phyloP scores from a whole-genome alignment of 305 asterid genomes.

The Fraxinus paxiana region DNA sequence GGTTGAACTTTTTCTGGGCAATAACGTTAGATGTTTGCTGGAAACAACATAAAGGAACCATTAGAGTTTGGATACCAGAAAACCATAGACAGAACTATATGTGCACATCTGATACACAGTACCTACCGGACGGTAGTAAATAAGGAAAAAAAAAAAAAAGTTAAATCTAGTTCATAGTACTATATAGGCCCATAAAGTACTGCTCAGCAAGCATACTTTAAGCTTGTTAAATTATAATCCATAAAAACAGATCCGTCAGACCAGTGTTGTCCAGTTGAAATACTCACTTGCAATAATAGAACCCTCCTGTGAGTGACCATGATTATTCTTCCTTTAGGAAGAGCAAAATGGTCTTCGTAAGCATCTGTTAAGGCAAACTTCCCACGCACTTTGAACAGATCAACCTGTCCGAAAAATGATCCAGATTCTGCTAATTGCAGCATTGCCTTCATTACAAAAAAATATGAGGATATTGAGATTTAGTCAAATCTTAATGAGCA shows the following conservation, averaged over 20 bases:
- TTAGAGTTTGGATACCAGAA: conserved; percentile 16
- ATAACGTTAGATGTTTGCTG: conserved; percentile 93
- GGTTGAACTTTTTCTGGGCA: conserved; percentile 86
- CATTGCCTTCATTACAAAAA: conserved; percentile 55
- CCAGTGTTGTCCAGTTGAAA: conserved; percentile 5
- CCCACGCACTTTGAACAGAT: conserved; percentile 94
- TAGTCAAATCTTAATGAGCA: conserved; percentile 10
- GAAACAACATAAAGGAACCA: conserved; percentile 28
- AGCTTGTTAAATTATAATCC: neutral
- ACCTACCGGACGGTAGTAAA: neutral
- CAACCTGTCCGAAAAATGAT: conserved; percentile 82
- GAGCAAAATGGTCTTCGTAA: conserved; percentile 82
- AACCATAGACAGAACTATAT: conserved; percentile 10
- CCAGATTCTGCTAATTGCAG: conserved; percentile 93
- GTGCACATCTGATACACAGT: neutral
- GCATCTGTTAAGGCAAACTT: conserved; percentile 95
- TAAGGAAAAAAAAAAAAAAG: neutral
- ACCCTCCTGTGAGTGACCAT: conserved; percentile 85
- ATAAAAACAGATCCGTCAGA: neutral
- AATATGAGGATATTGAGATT: conserved; percentile 15
- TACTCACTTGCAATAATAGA: conserved; percentile 78
- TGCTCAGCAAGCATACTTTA: neutral
- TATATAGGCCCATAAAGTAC: neutral
- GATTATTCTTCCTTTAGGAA: conserved; percentile 83
- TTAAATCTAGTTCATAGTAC: neutral